Evolutionary conservation across 2,329 filamentous ascomycete genomes (phyloP).

Genomic region (Bipolaris victoriae): DNA sequence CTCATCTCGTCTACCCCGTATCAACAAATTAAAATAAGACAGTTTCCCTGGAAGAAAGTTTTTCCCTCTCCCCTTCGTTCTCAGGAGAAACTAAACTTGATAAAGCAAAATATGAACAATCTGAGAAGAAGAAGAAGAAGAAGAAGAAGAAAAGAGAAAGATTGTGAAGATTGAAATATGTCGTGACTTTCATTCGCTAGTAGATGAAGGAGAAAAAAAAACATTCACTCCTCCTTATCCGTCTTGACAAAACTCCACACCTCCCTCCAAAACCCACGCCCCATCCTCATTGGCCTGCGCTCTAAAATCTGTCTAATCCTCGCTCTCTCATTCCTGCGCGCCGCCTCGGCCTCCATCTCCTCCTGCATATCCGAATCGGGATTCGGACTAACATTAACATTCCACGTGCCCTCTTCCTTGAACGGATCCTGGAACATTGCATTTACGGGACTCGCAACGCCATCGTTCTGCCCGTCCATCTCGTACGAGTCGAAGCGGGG

Average conservation of each 20-base stretch:
- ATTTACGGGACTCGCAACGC: not conserved
- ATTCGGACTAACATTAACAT: conserved; percentile 10
- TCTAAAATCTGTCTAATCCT: conserved; percentile 21
- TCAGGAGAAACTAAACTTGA: too few relatives aligned
- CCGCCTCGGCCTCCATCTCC: conserved; percentile 19
- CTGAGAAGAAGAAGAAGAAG: too few relatives aligned
- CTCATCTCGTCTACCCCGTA: too few relatives aligned
- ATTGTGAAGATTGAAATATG: too few relatives aligned
- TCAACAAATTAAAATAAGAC: too few relatives aligned
- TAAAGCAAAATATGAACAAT: too few relatives aligned
- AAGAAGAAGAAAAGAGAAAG: too few relatives aligned
- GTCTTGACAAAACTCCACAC: conserved; percentile 32
- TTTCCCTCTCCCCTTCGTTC: too few relatives aligned
- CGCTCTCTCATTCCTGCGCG: conserved; percentile 16
- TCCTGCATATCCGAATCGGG: conserved; percentile 19
- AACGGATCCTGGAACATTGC: conserved; percentile 7
- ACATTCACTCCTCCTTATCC: conserved; percentile 15
- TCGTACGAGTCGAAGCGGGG: conserved; percentile 13
- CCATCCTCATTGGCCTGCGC: conserved; percentile 20
- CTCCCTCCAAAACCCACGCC: conserved; percentile 24
- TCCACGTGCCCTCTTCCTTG: not conserved
- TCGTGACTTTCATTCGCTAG: too few relatives aligned
- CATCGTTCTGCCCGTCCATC: conserved; percentile 15
- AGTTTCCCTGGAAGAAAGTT: too few relatives aligned
- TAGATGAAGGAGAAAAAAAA: too few relatives aligned